Evolutionary conservation across 202 grass and related monocot genomes (phyloP), one percentile per base, ranked within the genome.

Genomic region (Carex sylvatica): DNA sequence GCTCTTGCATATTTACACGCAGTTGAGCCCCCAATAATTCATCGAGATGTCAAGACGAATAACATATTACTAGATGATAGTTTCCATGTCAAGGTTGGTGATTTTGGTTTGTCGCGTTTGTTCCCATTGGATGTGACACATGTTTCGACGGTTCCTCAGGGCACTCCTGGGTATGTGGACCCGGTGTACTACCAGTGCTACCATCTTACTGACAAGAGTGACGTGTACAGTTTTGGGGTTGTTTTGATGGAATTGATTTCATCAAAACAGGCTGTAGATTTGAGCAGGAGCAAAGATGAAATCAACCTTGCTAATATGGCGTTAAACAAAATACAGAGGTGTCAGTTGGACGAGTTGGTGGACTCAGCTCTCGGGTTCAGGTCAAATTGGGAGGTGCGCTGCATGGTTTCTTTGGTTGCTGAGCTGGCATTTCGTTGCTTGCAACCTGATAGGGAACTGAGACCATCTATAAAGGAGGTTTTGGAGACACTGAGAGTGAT

Each of bases 191-290:
- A 93, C 71, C 89, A 93, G 70, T 95, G 95, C 84, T 98, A 91
- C 71, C 93, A 93, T 82, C 89, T 98, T 64, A 95, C 95, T 0
- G 90, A 93, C 9, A 98, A 98, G 70, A 98, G 95, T 6, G 95
- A 98, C 2, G 95, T 98, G 7, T 98, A 98, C 59, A 98, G 95
- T 70, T 98, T 98, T 0, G 95, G 95, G 0, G 95, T 98, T 3
- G 95, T 98, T 10, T 11, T 98, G 61, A 80, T 93, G 2, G 95
- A 98, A 76, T 79, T 98, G 35, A 95, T 98, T 81, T 95, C 95
- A 7, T 98, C 95, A 5, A 98, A 95, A 70, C 89, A 85, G 4
- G 90, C 95, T 1, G 92, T 98, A 42, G 95, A 98, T 82, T 90
- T 88, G 87, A 87, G n/a, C 60, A 91, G 95, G 86, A 85, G 84